Evolutionary conservation across 73 alveolate species (phyloP).

Genomic region (Stentor coeruleus): DNA sequence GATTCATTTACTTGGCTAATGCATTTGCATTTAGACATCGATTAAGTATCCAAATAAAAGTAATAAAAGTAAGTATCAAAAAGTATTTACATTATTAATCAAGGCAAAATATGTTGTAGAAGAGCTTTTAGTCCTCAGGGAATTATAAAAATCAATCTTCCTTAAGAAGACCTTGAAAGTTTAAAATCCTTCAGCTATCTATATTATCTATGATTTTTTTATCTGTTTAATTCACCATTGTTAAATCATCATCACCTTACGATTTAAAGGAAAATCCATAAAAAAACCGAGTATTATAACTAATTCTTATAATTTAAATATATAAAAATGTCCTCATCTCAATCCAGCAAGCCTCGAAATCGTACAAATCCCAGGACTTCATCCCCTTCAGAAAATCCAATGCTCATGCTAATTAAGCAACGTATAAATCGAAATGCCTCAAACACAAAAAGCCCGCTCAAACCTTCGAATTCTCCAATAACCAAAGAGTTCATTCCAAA

Average conservation of each 20-base stretch:
- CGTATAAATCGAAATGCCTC: neutral
- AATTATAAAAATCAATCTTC: neutral
- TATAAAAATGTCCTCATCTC: too few species aligned
- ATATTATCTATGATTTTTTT: neutral
- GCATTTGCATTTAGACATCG: slow-evolving; percentile 68
- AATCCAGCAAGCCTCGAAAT: too few species aligned
- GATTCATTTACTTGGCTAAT: slow-evolving; percentile 68
- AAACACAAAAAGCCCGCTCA: neutral
- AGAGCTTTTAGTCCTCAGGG: slow-evolving; percentile 33
- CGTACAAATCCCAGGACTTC: neutral
- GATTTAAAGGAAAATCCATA: neutral
- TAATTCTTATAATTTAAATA: too few species aligned
- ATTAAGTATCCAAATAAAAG: slow-evolving; percentile 57
- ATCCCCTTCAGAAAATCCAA: neutral
- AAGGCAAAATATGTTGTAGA: slow-evolving; percentile 66
- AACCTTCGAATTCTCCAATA: neutral
- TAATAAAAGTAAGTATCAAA: slow-evolving; percentile 43
- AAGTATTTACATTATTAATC: slow-evolving; percentile 70
- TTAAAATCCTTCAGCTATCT: slow-evolving; percentile 12
- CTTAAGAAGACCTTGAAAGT: neutral
- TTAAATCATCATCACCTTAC: neutral
- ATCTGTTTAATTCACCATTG: neutral
- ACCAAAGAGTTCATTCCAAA: neutral
- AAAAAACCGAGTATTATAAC: too few species aligned
- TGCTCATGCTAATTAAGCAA: too few species aligned